These are phyloP conservation scores for Phascolomyces articulosus DNA, from an alignment of 371 early-diverging fungal species.

Conservation along the genomic window DNA sequence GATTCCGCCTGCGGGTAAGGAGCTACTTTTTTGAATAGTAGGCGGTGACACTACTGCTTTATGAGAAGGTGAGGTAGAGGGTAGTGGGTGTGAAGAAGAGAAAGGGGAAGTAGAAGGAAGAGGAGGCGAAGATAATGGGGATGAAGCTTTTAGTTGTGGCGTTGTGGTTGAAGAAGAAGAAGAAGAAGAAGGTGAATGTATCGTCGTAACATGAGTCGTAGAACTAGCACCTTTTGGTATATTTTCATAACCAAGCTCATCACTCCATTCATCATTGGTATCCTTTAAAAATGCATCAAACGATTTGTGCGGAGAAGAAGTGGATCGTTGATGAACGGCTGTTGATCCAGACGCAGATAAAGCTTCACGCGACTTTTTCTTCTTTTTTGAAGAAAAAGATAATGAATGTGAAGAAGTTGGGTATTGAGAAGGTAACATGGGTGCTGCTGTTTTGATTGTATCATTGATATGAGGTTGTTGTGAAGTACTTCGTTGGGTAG, in stretches of 20 bases:
- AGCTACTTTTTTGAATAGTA: not conserved
- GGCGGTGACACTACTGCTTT: not conserved
- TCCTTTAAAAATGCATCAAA: constrained; percentile 53
- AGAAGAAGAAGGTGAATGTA: not conserved
- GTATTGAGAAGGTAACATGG: constrained; percentile 5
- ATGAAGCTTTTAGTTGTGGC: not conserved
- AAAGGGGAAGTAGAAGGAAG: not conserved
- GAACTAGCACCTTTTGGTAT: not conserved
- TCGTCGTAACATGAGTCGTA: not conserved
- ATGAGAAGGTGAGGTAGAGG: not conserved
- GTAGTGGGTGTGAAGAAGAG: not conserved
- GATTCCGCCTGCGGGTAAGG: constrained; percentile 2
- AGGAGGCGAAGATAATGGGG: not conserved
- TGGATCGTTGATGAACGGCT: constrained; percentile 16
- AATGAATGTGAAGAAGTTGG: constrained; percentile 1
- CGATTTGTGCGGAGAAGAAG: constrained; percentile 43
- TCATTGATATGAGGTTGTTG: not conserved
- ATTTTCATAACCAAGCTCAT: constrained; percentile 30
- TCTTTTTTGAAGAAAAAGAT: constrained; percentile 18
- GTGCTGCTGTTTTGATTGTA: not conserved
- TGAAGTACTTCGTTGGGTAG: constrained; percentile 13
- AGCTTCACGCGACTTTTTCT: constrained; percentile 2
- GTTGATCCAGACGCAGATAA: not conserved
- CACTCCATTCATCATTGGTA: constrained; percentile 61
- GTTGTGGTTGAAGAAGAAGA: not conserved